Percentiles rank a stretch among this genome's conserved stretches.
Conservation (phyloP, 2,329 filamentous ascomycete genomes). For the Pyrenochaeta sp. region DNA sequence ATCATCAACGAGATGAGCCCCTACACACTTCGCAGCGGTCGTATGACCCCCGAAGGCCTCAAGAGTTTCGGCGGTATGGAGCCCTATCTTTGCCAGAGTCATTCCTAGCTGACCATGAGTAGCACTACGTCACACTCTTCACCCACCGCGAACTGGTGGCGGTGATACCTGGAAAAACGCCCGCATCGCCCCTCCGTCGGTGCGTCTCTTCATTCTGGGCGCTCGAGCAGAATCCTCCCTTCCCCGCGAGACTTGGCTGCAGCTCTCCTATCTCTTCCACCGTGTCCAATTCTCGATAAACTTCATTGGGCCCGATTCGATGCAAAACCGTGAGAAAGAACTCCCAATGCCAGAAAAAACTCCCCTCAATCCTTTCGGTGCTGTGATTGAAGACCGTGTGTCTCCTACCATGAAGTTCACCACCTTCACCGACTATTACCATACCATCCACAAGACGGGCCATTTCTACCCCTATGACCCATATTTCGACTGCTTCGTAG, state of each 20-base stretch:
- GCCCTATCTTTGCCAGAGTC: not conserved
- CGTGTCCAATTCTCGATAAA: slow-evolving; percentile 86
- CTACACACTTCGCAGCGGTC: slow-evolving; percentile 78
- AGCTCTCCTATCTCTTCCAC: slow-evolving; percentile 95
- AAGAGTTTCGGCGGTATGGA: slow-evolving; percentile 89
- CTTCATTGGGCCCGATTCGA: slow-evolving; percentile 95
- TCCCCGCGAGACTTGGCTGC: slow-evolving; percentile 91
- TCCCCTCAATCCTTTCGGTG: slow-evolving; percentile 86
- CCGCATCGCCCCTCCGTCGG: slow-evolving; percentile 82
- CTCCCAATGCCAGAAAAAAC: slow-evolving; percentile 90
- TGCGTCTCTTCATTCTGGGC: slow-evolving; percentile 91
- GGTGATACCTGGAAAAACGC: slow-evolving; percentile 78
- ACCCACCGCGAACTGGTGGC: slow-evolving; percentile 82
- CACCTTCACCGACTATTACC: slow-evolving; percentile 98
- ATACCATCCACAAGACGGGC: slow-evolving; percentile 90
- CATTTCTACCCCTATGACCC: slow-evolving; percentile 95
- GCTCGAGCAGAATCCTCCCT: slow-evolving; percentile 97
- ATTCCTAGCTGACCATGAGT: slow-evolving; percentile 4
- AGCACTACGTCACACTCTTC: slow-evolving; percentile 92
- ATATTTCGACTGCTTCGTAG: slow-evolving; percentile 96
- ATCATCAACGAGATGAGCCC: slow-evolving; percentile 94
- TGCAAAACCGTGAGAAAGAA: slow-evolving; percentile 91
- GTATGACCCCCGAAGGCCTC: slow-evolving; percentile 85
- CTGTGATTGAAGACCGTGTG: slow-evolving; percentile 90
- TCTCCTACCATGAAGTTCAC: slow-evolving; percentile 93